These are phyloP conservation scores for Gnaphalium uliginosum DNA, from an alignment of 129 eudicot genomes.

Conservation along the genomic window DNA sequence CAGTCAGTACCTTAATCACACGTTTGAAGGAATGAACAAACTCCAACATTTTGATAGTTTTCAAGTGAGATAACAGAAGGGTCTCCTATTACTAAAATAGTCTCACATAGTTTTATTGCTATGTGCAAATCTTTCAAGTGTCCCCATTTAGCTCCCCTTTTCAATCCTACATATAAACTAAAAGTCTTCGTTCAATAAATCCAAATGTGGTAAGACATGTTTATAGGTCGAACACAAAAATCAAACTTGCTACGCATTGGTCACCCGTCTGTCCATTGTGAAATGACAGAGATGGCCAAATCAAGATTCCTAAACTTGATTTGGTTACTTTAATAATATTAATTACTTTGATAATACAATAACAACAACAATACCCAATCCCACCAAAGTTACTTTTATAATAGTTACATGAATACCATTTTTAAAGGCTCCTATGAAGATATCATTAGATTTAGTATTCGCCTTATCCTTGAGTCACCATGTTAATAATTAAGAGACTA, in stretches of 20 bases:
- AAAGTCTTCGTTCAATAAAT: not conserved
- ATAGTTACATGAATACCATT: no score
- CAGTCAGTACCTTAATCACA: no score
- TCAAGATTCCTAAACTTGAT: not conserved
- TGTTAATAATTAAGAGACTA: no score
- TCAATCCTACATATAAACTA: conserved; percentile 55
- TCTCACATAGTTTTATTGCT: conserved; percentile 95
- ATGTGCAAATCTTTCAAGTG: conserved; percentile 93
- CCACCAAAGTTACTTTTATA: no score
- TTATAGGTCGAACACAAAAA: not conserved
- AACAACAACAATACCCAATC: no score
- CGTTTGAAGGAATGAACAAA: no score
- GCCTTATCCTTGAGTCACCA: no score
- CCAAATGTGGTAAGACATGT: not conserved
- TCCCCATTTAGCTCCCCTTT: conserved; percentile 97
- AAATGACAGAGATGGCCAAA: conserved; percentile 10
- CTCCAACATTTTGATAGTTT: conserved; percentile 77
- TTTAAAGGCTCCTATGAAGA: no score
- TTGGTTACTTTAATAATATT: no score
- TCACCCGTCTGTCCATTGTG: not conserved
- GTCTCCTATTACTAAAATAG: conserved; percentile 76
- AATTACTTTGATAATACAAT: no score
- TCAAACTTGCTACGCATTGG: not conserved
- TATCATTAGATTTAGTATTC: no score
- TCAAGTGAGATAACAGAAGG: conserved; percentile 66